Evolutionary conservation across 2,329 filamentous ascomycete species (phyloP), one percentile per base, ranked within the genome.

Genomic region (Penicillium paneum): DNA sequence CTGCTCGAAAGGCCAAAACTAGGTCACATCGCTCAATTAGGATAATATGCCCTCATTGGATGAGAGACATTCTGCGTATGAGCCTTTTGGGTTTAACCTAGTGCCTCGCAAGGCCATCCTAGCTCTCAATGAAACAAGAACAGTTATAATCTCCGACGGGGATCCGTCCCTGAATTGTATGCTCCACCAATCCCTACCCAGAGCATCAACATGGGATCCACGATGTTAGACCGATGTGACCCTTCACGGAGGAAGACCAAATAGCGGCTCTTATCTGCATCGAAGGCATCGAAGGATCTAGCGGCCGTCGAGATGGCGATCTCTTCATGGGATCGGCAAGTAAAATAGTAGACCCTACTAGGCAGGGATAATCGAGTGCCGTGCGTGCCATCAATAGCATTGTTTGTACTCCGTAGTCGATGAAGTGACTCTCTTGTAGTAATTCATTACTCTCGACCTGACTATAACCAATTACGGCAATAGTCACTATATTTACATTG

Each of bases 11-110:
- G 19, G 15, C 24, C 38, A 34, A 50, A 47, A 50, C 50, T 51
- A 45, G 48, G 61, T 64, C 55, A 60, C 59, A 64, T 64, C 57
- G 62, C 47, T 55, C 28, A 39, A 42, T 36, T 34, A 5, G 15
- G 31, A 4, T 19, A 49, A 19, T 46, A 17, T 35, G 21, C 15
- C 8, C n/a, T 54, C 39, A 61, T 63, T 63, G 55, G 60, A 38
- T 21, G 26, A 41, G 8, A 26, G 7, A 21, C 3, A 35, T 13
- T 48, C 38, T 21, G 45, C 40, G n/a, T 31, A 19, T 55, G 54
- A 53, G 32, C 34, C 49, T 49, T 49, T 53, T 26, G 21, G 43
- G 45, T 44, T 38, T 17, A n/a, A 43, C 2, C 17, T 36, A 28
- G 32, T 46, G 19, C 26, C n/a, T 7, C n/a, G 13, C n/a, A 42